Percentiles rank a stretch among this genome's conserved stretches.
phyloP scores from a whole-genome alignment of 1,284 basidiomycete genomes.

The Mycosarcoma maydis region DNA sequence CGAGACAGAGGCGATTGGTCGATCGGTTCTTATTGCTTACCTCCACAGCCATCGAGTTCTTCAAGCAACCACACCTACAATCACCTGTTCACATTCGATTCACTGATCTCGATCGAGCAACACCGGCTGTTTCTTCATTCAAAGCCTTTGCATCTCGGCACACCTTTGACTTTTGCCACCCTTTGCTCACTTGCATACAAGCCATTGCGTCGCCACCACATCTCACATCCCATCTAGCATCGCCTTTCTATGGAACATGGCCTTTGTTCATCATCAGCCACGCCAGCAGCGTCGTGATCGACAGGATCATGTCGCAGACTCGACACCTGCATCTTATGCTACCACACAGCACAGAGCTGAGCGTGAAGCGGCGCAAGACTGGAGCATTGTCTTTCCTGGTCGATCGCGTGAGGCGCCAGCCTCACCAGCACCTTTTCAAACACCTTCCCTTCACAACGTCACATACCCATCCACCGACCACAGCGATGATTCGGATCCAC shows the following conservation, averaged over 20 bases:
- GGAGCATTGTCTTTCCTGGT: constrained; percentile 50
- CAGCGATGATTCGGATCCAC: constrained; percentile 13
- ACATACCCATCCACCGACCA: constrained; percentile 8
- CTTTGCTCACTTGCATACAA: neutral
- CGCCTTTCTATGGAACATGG: constrained; percentile 14
- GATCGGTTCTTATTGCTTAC: too few relatives aligned
- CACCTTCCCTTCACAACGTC: neutral
- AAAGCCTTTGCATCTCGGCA: too few relatives aligned
- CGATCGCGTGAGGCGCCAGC: constrained; percentile 19
- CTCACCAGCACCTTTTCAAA: constrained; percentile 1
- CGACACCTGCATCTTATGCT: constrained; percentile 5
- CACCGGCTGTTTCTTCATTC: too few relatives aligned
- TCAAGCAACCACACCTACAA: too few relatives aligned
- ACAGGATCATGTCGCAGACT: constrained; percentile 19
- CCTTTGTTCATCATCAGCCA: constrained; percentile 47
- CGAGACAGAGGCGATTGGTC: too few relatives aligned
- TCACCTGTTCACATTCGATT: too few relatives aligned
- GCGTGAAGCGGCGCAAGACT: constrained; percentile 25
- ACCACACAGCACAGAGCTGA: constrained; percentile 11
- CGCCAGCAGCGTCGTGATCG: constrained; percentile 35
- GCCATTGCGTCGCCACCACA: neutral
- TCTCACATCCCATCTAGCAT: neutral
- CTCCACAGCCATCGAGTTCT: too few relatives aligned
- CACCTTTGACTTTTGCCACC: too few relatives aligned
- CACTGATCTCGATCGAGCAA: too few relatives aligned